These are phyloP conservation scores for Monosiga brevicollis DNA, from an alignment of 78 protist species.

Conservation along the genomic window DNA sequence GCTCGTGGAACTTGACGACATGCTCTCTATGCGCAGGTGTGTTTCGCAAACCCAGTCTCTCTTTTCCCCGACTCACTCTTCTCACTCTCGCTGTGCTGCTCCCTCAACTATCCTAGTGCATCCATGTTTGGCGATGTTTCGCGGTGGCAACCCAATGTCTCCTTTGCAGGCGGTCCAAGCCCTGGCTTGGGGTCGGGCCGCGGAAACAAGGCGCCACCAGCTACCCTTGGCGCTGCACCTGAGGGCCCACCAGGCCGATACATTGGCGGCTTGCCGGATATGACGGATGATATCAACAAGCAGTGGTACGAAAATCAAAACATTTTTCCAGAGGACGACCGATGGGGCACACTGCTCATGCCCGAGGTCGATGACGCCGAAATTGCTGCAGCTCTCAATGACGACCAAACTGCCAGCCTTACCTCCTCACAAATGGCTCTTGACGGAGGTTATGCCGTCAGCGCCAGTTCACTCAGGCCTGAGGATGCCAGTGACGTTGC, in stretches of 20 bases:
- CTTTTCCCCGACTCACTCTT: too few species aligned
- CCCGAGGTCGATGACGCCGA: neutral
- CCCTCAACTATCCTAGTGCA: too few species aligned
- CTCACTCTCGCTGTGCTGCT: too few species aligned
- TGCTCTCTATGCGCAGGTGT: too few species aligned
- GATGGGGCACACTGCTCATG: neutral
- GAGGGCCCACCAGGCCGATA: neutral
- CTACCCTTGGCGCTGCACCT: too few species aligned
- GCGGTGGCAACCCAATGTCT: too few species aligned
- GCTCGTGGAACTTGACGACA: too few species aligned
- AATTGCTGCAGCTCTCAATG: neutral
- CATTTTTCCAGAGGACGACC: neutral
- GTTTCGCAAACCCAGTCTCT: too few species aligned
- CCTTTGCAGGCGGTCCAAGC: too few species aligned
- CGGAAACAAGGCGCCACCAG: too few species aligned
- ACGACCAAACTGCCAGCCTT: neutral
- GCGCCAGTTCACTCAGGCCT: neutral
- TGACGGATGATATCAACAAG: neutral
- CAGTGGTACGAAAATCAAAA: neutral
- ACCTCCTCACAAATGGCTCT: neutral
- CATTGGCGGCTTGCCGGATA: neutral
- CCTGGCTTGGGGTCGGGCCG: too few species aligned
- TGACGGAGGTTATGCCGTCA: neutral
- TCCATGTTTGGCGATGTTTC: too few species aligned
- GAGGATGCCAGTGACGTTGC: neutral